phyloP scores from a whole-genome alignment of 208 protist species.

The Leishmania tarentolae region DNA sequence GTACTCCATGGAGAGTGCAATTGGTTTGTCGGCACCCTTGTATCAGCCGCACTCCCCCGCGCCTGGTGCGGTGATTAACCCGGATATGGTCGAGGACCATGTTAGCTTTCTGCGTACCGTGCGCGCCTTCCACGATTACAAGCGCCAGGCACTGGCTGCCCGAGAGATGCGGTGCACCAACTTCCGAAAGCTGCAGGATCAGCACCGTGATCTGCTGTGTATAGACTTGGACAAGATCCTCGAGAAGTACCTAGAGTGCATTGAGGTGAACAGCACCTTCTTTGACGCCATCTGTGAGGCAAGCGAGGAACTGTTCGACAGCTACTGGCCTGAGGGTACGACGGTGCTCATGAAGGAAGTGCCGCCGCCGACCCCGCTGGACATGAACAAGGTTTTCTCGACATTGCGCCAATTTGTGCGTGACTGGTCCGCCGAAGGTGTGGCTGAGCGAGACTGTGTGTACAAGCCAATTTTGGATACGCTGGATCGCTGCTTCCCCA shows the following conservation, averaged over 20 bases:
- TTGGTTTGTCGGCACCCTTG: conserved; percentile 11
- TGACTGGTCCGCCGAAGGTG: conserved; percentile 94
- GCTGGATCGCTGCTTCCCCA: conserved; percentile 78
- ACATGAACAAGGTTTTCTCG: conserved; percentile 95
- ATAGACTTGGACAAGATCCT: conserved; percentile 85
- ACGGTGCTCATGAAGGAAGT: conserved; percentile 67
- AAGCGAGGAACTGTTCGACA: conserved; percentile 83
- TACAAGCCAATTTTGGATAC: conserved; percentile 91
- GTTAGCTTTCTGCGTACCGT: conserved; percentile 89
- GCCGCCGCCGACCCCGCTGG: conserved; percentile 78
- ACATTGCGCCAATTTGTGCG: conserved; percentile 96
- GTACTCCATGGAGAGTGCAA: conserved; percentile 33
- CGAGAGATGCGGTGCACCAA: conserved; percentile 78
- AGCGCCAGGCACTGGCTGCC: conserved; percentile 62
- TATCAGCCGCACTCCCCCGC: conserved; percentile 39
- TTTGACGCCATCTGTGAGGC: conserved; percentile 86
- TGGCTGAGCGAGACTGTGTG: conserved; percentile 86
- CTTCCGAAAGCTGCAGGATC: conserved; percentile 80
- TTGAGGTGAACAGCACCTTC: conserved; percentile 81
- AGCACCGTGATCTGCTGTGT: conserved; percentile 70
- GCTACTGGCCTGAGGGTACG: conserved; percentile 89
- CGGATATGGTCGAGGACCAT: conserved; percentile 87
- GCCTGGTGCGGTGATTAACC: conserved; percentile 32
- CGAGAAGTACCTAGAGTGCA: conserved; percentile 71
- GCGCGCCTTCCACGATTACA: conserved; percentile 77